A percentile compares a stretch with the other conserved stretches of the same genome.
Evolutionary conservation across 2,329 filamentous ascomycete genomes (phyloP).

Genomic region (Fusarium sp.): DNA sequence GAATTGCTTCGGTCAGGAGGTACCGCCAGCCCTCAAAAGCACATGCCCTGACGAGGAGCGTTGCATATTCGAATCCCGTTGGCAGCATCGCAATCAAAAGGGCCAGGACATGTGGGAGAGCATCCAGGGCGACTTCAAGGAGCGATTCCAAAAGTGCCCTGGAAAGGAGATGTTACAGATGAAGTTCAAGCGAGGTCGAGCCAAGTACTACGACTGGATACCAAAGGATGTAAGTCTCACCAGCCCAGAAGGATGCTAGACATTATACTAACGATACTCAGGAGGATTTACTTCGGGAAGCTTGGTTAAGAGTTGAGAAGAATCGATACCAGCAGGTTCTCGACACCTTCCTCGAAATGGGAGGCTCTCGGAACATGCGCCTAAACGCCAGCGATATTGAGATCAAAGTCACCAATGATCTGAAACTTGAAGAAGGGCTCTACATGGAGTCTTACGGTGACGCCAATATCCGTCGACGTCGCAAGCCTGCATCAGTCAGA

Average conservation of each 20-base stretch:
- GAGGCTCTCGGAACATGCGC: constrained; percentile 60
- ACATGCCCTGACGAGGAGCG: constrained; percentile 61
- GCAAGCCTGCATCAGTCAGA: constrained; percentile 51
- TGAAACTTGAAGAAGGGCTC: constrained; percentile 53
- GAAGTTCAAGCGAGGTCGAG: constrained; percentile 63
- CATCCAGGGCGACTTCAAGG: constrained; percentile 58
- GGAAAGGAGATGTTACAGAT: constrained; percentile 66
- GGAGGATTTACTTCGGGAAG: constrained; percentile 55
- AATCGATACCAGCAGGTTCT: constrained; percentile 57
- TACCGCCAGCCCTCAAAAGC: constrained; percentile 55
- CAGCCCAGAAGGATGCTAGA: neutral
- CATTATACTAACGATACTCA: constrained; percentile 40
- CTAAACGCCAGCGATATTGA: constrained; percentile 63
- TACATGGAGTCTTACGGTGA: constrained; percentile 55
- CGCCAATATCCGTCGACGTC: constrained; percentile 53
- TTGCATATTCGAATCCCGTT: constrained; percentile 62
- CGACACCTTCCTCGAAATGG: constrained; percentile 60
- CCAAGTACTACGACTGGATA: constrained; percentile 62
- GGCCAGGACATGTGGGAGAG: constrained; percentile 70
- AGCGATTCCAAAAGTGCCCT: constrained; percentile 50
- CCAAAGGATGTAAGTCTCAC: constrained; percentile 59
- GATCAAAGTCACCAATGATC: constrained; percentile 60
- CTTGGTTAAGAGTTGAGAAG: constrained; percentile 55
- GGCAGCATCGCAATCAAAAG: constrained; percentile 58
- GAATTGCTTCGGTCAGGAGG: constrained; percentile 51